Percentiles rank a stretch among this genome's conserved stretches.
Evolutionary conservation across 139 green algal genomes (phyloP).

Genomic region (Picochlorum sp.): DNA sequence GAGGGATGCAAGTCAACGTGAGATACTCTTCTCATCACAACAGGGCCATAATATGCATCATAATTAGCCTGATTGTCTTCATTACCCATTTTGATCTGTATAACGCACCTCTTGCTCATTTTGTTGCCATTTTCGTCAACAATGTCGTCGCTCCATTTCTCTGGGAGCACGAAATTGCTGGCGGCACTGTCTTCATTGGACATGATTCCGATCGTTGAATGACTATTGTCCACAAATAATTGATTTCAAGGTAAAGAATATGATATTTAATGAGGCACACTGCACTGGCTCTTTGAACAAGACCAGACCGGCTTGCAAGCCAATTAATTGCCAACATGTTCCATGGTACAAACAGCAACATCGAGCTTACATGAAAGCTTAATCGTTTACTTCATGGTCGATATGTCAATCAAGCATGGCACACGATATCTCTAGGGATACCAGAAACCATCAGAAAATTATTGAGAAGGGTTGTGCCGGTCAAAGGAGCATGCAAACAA

Average conservation of each 20-base stretch:
- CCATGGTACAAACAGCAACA: too few species aligned
- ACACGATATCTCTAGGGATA: too few species aligned
- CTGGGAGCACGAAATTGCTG: constrained; percentile 17
- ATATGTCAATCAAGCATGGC: too few species aligned
- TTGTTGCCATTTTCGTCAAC: constrained; percentile 72
- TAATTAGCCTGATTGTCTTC: neutral
- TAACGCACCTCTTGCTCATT: constrained; percentile 77
- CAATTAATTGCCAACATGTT: too few species aligned
- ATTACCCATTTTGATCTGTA: neutral
- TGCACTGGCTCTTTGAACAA: too few species aligned
- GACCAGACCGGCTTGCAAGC: too few species aligned
- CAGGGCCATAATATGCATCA: neutral
- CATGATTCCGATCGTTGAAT: neutral
- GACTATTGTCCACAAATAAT: too few species aligned
- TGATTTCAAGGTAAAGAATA: neutral
- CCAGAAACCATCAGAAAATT: too few species aligned
- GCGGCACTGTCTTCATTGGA: neutral
- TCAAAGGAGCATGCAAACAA: too few species aligned
- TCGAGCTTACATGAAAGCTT: too few species aligned
- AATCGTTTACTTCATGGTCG: too few species aligned
- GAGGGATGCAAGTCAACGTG: neutral
- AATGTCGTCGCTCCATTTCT: constrained; percentile 59
- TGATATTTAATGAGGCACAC: neutral
- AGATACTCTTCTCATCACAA: neutral
- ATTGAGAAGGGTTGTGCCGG: too few species aligned